phyloP scores from a whole-genome alignment of 345 rosid species.

The Anacardium occidentale region DNA sequence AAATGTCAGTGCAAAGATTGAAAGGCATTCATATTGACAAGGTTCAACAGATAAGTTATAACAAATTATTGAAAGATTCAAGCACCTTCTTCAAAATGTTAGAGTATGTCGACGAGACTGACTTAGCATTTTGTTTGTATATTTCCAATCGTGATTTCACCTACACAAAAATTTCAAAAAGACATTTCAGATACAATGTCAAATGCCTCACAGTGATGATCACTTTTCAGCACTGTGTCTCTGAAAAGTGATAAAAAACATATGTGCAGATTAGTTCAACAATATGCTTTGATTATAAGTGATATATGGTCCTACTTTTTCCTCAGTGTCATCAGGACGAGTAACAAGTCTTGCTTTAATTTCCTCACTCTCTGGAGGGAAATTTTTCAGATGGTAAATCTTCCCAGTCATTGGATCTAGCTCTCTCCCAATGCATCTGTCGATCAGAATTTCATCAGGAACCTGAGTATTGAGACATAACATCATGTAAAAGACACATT shows the following conservation, averaged over 20 bases:
- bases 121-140: slow-evolving; percentile 74
- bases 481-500: slow-evolving; percentile 29
- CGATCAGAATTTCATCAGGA: slow-evolving; percentile 87
- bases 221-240: background rate
- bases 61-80: background rate
- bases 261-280: background rate
- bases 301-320: slow-evolving; percentile 47
- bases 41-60: background rate
- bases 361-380: slow-evolving; percentile 73
- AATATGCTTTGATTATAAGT: background rate
- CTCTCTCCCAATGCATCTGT: slow-evolving; percentile 91
- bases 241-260: background rate
- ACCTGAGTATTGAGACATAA: slow-evolving; percentile 58
- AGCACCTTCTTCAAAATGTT: slow-evolving; percentile 62
- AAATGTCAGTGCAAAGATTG: slow-evolving; percentile 6
- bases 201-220: background rate
- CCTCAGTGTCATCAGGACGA: slow-evolving; percentile 89
- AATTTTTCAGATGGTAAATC: slow-evolving; percentile 68
- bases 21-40: background rate
- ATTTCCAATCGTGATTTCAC: slow-evolving; percentile 74
- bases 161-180: slow-evolving; percentile 30
- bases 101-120: slow-evolving; percentile 58
- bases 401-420: slow-evolving; percentile 73
- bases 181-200: background rate
- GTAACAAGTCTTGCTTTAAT: slow-evolving; percentile 74